These are phyloP conservation scores for Hordeum pubiflorum DNA, from an alignment of 202 grass and related monocot species.

Conservation along the genomic window DNA sequence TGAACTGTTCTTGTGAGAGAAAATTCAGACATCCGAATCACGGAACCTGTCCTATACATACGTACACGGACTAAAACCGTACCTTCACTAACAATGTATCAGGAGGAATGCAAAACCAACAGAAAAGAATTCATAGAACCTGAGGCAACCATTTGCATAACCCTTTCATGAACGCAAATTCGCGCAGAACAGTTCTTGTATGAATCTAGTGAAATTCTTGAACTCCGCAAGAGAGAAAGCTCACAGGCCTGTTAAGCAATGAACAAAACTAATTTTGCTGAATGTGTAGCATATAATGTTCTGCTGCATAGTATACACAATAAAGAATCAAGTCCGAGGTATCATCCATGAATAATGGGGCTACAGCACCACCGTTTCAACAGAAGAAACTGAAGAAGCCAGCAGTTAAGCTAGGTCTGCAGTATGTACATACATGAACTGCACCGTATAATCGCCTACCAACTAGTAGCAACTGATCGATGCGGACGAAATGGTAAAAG, in stretches of 20 bases:
- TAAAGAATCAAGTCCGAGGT: not conserved
- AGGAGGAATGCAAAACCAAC: not conserved
- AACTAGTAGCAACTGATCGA: not conserved
- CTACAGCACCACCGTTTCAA: not conserved
- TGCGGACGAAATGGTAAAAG: not conserved
- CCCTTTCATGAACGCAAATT: not conserved
- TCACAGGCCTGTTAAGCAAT: not conserved
- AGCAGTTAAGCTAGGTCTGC: not conserved
- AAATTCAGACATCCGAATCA: not conserved
- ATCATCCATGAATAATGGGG: not conserved
- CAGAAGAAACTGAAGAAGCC: not conserved
- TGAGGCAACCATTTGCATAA: not conserved
- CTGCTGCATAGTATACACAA: not conserved
- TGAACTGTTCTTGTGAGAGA: not conserved
- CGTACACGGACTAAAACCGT: too few species aligned
- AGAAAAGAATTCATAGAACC: not conserved
- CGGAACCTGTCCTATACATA: not conserved
- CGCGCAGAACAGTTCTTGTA: not conserved
- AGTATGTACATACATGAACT: conserved; percentile 25
- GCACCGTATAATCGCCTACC: not conserved
- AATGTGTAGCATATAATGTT: not conserved
- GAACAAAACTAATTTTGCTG: not conserved
- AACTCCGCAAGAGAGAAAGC: not conserved
- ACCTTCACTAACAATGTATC: too few species aligned
- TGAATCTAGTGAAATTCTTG: not conserved